phyloP scores from a whole-genome alignment of 2,329 filamentous ascomycete species.

The Lasiodiplodia hormozganensis region DNA sequence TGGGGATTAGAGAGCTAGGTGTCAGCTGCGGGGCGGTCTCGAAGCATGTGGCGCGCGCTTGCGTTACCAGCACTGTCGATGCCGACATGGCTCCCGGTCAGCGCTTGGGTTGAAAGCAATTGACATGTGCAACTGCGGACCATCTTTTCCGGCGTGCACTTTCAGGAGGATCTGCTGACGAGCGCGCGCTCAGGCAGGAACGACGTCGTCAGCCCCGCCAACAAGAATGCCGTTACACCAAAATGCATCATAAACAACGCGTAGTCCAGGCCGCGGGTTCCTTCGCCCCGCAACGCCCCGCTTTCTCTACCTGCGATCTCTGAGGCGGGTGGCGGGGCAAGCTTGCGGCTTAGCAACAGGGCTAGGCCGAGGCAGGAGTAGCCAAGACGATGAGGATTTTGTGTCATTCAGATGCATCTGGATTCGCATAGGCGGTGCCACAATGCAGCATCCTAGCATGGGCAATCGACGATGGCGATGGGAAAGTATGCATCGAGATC shows the following conservation, averaged over 20 bases:
- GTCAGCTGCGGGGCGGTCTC: conserved; percentile 10
- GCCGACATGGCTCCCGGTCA: neutral
- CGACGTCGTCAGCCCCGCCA: neutral
- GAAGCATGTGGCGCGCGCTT: conserved; percentile 13
- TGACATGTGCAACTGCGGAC: conserved; percentile 4
- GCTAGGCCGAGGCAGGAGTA: conserved; percentile 1
- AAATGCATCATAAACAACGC: neutral
- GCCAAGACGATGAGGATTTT: neutral
- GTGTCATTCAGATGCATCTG: conserved; percentile 25
- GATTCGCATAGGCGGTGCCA: conserved; percentile 13
- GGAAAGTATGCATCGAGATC: conserved; percentile 16
- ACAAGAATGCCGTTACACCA: neutral
- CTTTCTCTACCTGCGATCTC: conserved; percentile 2
- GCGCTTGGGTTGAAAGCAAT: neutral
- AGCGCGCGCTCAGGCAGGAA: neutral
- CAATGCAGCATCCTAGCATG: conserved; percentile 7
- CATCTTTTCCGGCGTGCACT: neutral
- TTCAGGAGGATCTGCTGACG: neutral
- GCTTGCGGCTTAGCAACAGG: conserved; percentile 10
- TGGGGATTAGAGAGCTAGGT: conserved; percentile 10
- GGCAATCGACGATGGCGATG: conserved; percentile 26
- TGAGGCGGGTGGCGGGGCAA: conserved; percentile 19
- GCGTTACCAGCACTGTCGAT: neutral
- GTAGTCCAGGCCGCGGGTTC: neutral
- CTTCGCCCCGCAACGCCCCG: neutral